Evolutionary conservation across 2,329 filamentous ascomycete species (phyloP).

Genomic region (Pseudocercospora vitis): DNA sequence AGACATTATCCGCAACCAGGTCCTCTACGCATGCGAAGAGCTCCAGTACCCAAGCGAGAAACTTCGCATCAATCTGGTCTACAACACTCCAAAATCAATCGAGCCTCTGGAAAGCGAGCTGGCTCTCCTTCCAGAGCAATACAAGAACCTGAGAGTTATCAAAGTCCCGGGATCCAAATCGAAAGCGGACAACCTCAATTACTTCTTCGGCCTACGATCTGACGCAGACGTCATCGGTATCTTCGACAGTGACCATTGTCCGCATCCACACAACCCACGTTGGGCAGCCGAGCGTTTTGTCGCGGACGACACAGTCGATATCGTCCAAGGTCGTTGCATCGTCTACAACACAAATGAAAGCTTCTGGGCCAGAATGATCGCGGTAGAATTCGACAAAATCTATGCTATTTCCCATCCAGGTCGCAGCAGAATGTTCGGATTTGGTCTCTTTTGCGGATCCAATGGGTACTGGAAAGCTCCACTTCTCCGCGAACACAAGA

Average conservation of each 20-base stretch:
- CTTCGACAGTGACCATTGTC: slow-evolving; percentile 54
- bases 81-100: slow-evolving; percentile 51
- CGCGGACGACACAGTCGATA: slow-evolving; percentile 45
- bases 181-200: slow-evolving; percentile 54
- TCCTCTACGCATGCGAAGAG: slow-evolving; percentile 49
- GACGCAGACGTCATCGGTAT: slow-evolving; percentile 50
- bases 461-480: slow-evolving; percentile 52
- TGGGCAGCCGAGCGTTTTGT: slow-evolving; percentile 53
- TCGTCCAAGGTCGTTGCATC: slow-evolving; percentile 53
- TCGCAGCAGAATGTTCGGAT: slow-evolving; percentile 49
- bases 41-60: slow-evolving; percentile 49
- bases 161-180: slow-evolving; percentile 52
- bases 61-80: slow-evolving; percentile 51
- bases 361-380: slow-evolving; percentile 50
- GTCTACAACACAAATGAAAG: slow-evolving; percentile 50
- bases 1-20: slow-evolving; percentile 52
- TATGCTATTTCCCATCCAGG: slow-evolving; percentile 54
- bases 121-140: slow-evolving; percentile 39
- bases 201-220: slow-evolving; percentile 48
- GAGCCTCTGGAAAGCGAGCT: slow-evolving; percentile 49
- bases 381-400: slow-evolving; percentile 54
- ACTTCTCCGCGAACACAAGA: slow-evolving; percentile 48
- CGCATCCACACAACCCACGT: slow-evolving; percentile 50
- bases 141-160: slow-evolving; percentile 47
- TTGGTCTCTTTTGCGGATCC: slow-evolving; percentile 52